Percentiles rank a stretch among this genome's conserved stretches.
Evolutionary conservation across 805 yeast species (phyloP).

Genomic region (Yarrowia alimentaria): DNA sequence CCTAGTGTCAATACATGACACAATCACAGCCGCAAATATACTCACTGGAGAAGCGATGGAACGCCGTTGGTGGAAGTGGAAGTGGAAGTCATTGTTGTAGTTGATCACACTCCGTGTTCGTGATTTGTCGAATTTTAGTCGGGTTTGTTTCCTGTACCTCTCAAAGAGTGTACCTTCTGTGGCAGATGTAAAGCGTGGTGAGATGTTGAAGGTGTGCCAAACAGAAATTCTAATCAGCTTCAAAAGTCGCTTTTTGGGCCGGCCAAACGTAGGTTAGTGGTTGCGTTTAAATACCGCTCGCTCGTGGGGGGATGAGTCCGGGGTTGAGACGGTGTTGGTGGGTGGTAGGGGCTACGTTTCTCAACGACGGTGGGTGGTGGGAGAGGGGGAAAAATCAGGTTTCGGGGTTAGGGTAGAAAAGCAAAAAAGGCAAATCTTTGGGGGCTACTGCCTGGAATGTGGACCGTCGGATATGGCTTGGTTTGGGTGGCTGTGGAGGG

Average conservation of each 20-base stretch:
- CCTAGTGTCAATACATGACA: background rate
- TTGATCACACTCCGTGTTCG: too few species aligned
- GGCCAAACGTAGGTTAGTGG: constrained; percentile 13
- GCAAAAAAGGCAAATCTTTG: constrained; percentile 23
- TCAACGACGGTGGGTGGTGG: constrained; percentile 27
- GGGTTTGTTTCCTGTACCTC: background rate
- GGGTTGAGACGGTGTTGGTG: constrained; percentile 1
- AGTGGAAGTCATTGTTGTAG: too few species aligned
- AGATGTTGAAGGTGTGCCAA: background rate
- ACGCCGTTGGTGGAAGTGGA: constrained; percentile 21
- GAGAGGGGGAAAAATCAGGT: constrained; percentile 27
- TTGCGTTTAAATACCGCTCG: background rate
- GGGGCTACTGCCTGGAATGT: constrained; percentile 18
- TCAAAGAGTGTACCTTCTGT: background rate
- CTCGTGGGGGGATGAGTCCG: constrained; percentile 2
- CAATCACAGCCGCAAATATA: background rate
- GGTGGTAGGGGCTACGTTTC: constrained; percentile 27
- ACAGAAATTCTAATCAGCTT: background rate
- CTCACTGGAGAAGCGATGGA: constrained; percentile 28
- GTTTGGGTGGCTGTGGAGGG: too few species aligned
- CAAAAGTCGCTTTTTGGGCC: constrained; percentile 4
- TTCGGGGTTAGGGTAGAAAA: constrained; percentile 24
- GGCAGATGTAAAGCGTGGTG: background rate
- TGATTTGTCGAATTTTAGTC: too few species aligned
- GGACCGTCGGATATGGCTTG: background rate